Conservation (phyloP, 345 rosid species). For the Bretschneidera sinensis region DNA sequence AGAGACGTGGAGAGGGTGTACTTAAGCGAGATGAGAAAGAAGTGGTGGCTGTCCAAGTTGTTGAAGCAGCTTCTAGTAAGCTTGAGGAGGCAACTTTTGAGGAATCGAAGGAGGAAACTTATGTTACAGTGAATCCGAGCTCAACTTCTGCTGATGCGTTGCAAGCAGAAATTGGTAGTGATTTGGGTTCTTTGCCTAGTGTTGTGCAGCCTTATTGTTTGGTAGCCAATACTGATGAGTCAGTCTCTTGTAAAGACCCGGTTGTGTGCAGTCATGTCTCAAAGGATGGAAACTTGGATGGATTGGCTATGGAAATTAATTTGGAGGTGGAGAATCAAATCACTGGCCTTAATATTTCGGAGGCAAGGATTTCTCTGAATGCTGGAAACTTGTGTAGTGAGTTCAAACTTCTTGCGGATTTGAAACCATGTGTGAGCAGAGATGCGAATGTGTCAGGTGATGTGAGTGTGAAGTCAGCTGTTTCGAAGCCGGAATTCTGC, state of each 20-base stretch:
- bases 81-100: background rate
- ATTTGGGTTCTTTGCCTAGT: slow-evolving; percentile 1
- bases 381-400: slow-evolving; percentile 6
- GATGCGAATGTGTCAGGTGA: slow-evolving; percentile 12
- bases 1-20: slow-evolving; percentile 4
- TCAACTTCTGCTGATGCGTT: background rate
- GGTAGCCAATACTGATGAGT: background rate
- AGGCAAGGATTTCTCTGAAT: slow-evolving; percentile 1
- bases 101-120: background rate
- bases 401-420: slow-evolving; percentile 22
- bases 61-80: background rate
- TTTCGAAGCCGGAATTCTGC: slow-evolving; percentile 21
- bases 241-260: background rate
- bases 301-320: slow-evolving; percentile 20
- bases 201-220: slow-evolving; percentile 6
- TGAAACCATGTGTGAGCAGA: slow-evolving; percentile 4
- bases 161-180: slow-evolving; percentile 3
- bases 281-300: slow-evolving; percentile 3
- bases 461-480: background rate
- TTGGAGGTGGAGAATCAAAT: slow-evolving; percentile 9
- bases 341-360: background rate
- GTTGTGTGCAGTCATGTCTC: background rate
- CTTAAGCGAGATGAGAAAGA: slow-evolving; percentile 3
- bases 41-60: background rate
- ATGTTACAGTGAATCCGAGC: background rate